phyloP scores from a whole-genome alignment of 2,329 filamentous ascomycete genomes.

The Ceratocystis cacaofunesta region DNA sequence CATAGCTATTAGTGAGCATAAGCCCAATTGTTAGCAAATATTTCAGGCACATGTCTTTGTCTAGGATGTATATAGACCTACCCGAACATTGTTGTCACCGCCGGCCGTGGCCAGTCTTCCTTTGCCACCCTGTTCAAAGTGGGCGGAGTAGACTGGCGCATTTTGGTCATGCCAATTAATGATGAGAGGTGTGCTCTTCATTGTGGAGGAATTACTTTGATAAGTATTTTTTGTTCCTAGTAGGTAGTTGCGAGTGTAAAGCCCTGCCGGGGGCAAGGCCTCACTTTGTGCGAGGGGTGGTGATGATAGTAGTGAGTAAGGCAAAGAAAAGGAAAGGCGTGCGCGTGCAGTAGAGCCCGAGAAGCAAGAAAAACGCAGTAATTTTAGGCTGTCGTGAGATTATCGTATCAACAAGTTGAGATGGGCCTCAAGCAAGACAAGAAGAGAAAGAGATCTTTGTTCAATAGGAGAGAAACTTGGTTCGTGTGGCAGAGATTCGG shows the following conservation, averaged over 20 bases:
- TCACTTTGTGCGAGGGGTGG: neutral
- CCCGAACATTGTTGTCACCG: conserved; percentile 90
- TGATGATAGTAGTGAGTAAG: neutral
- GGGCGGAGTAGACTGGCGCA: conserved; percentile 89
- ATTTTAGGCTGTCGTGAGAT: neutral
- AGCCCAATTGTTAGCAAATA: no score
- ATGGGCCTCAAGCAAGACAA: neutral
- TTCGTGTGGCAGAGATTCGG: neutral
- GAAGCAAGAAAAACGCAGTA: neutral
- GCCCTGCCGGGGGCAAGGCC: conserved; percentile 16
- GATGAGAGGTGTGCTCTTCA: conserved; percentile 93
- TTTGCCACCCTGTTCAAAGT: conserved; percentile 87
- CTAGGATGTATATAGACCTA: conserved; percentile 31
- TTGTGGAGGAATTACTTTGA: conserved; percentile 31
- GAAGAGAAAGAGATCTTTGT: neutral
- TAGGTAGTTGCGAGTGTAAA: conserved; percentile 8
- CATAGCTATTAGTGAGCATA: conserved; percentile 43
- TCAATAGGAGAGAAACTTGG: neutral
- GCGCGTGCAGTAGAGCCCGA: neutral
- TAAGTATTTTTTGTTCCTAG: conserved; percentile 16
- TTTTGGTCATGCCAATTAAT: conserved; percentile 99
- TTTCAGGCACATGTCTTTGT: neutral
- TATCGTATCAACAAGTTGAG: neutral
- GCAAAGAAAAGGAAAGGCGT: neutral
- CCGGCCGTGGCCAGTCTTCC: conserved; percentile 84